Evolutionary conservation across 2,329 filamentous ascomycete species (phyloP), one percentile per base, ranked within the genome.

Genomic region (Colletotrichum agaves): DNA sequence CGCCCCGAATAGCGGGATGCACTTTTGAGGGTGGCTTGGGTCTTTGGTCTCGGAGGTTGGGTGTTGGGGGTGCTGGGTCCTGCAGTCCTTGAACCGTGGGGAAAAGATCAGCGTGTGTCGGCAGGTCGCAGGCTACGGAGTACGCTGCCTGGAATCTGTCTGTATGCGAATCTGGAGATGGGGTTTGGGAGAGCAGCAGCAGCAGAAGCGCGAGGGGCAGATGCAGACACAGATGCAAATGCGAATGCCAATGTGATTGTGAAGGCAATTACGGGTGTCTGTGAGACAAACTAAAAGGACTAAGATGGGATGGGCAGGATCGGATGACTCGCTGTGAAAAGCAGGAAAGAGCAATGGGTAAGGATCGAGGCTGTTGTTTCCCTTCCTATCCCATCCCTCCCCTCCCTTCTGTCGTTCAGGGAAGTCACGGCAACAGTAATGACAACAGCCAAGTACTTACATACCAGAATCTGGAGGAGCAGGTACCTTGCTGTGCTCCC

Each of bases 1-100:
- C n/a, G 37, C 23, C 4, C 33, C 17, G 21, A 39, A 31, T 52
- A 21, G 50, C 31, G 13, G 21, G 41, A 23, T 39, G 58, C 60
- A 59, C 44, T 46, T 53, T 53, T 35, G 31, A 49, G 27, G 33
- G 53, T 67, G 64, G 65, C 58, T 64, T 65, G 47, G 57, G 56
- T 56, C 49, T 65, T 58, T 41, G 52, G 56, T 56, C 49, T 65
- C 47, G 60, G 6, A 59, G 59, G 13, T 61, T 57, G 13, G 61
- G 72, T 73, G 63, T 69, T 74, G 6, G 69, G 69, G 41, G 15
- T 41, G 39, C 15, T 39, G n/a, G 43, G 15, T 52, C 46, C 23
- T 31, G 37, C 35, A 21, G 33, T 33, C 13, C 35, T 13, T 41
- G 37, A 46, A 46, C 31, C 46, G 58, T 43, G 58, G 58, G 58